phyloP scores from a whole-genome alignment of 2,329 filamentous ascomycete genomes.

The Sphaerulina musiva region DNA sequence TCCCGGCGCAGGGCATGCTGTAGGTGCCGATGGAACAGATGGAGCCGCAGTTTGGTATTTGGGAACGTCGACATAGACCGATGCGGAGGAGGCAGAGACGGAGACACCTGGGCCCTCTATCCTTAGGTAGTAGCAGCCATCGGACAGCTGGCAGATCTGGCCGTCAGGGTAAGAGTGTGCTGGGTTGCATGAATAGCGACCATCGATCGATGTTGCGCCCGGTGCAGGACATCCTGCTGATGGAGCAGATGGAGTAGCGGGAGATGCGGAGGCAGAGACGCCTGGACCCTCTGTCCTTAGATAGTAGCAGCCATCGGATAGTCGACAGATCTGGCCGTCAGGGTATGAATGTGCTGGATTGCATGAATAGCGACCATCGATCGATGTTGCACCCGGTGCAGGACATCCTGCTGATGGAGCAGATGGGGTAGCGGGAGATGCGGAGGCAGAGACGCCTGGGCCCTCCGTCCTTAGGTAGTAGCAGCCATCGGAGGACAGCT shows the following conservation, averaged over 20 bases:
- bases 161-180: too few relatives aligned
- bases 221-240: too few relatives aligned
- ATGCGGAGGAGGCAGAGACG: background rate
- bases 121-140: conserved; percentile 14
- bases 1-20: too few relatives aligned
- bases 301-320: conserved; percentile 15
- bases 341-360: too few relatives aligned
- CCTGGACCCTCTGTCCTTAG: conserved; percentile 4
- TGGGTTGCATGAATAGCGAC: too few relatives aligned
- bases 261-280: background rate
- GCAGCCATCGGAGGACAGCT: conserved; percentile 13
- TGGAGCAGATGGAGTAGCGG: background rate
- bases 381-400: too few relatives aligned
- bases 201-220: too few relatives aligned
- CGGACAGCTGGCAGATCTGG: conserved; percentile 12
- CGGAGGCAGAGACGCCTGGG: conserved; percentile 1
- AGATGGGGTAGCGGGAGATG: background rate
- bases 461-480: conserved; percentile 6
- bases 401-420: too few relatives aligned
- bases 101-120: conserved; percentile 4
- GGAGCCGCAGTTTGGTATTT: background rate
- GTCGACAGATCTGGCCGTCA: conserved; percentile 6
- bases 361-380: too few relatives aligned
- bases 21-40: too few relatives aligned
- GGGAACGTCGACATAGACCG: background rate